A percentile compares a stretch with the other conserved stretches of the same genome.
Evolutionary conservation across 164 flowering plant genomes (phyloP).

Genomic region (Kalanchoe fedtschenkoi): DNA sequence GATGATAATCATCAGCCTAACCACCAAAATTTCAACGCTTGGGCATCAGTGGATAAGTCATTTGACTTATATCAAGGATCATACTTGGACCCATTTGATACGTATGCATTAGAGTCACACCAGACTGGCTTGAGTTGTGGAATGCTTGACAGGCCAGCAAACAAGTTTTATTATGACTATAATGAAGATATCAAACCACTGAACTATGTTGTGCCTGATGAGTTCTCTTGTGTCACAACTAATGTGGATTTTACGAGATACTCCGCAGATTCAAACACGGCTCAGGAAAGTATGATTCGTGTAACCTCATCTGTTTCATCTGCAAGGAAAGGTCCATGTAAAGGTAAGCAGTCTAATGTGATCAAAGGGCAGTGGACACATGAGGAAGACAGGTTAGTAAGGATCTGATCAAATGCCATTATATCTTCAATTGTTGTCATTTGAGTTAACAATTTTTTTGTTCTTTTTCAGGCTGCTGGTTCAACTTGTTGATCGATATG

Average conservation of each 20-base stretch:
- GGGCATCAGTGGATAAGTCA: background rate
- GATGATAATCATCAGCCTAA: background rate
- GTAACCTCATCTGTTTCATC: conserved; percentile 1
- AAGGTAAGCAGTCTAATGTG: conserved; percentile 23
- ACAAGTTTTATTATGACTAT: conserved; percentile 7
- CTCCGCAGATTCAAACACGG: conserved; percentile 11
- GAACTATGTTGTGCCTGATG: conserved; percentile 33
- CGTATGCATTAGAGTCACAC: background rate
- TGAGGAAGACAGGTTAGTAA: conserved; percentile 77
- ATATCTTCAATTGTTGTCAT: background rate
- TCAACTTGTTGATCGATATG: conserved; percentile 27
- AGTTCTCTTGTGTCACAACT: conserved; percentile 33
- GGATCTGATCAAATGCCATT: background rate
- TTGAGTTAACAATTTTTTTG: no score
- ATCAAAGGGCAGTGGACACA: conserved; percentile 77
- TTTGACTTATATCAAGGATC: background rate
- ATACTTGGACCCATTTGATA: background rate
- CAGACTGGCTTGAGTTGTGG: background rate
- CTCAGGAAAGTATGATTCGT: conserved; percentile 5
- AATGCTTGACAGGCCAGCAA: background rate
- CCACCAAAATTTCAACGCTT: background rate
- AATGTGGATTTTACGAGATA: conserved; percentile 13
- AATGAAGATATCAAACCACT: conserved; percentile 18
- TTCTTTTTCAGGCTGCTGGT: conserved; percentile 27
- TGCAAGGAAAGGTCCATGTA: conserved; percentile 16